Evolutionary conservation across 345 rosid genomes (phyloP), one percentile per base, ranked within the genome.

Genomic region (Iberis pinnata): DNA sequence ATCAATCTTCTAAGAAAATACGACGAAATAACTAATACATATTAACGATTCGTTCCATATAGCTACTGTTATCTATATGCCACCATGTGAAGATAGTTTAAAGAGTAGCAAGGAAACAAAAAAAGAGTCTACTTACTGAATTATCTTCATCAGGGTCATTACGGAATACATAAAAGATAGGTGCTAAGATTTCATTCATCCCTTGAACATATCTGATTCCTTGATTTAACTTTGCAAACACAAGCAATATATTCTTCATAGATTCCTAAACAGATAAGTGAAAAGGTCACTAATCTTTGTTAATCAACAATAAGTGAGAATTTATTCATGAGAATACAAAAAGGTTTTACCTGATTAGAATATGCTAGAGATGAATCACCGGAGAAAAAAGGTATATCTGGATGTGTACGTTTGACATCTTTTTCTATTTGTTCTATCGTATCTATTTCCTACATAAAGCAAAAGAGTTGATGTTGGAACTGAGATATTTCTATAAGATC

Each of bases 191-290:
- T 67, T 92, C 98, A 65, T 92, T 92, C 98, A 92, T 92, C 76
- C 97, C 98, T 80, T 92, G 98, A 61, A 92, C 95, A 74, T 92
- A 92, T 83, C 95, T 78, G 75, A 92, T 83, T 14, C 98, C 97
- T 58, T 90, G 95, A 79, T 92, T 92, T 73, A 92, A 74, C 86
- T 92, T 92, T 8, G 98, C 98, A 73, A 88, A 92, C 51, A 92
- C 75, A 33, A 74, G 76, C 65, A 92, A 70, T 69, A 88, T 83
- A 71, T 72, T 85, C 80, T 55, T 88, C 82, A 92, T 58, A 61
- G 94, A 82, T 39, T 85, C 97, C 98, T 92, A 82, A 51, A 77
- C 57, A 78, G 2, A 16, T 31, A 40, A 42, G 60, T 32, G 44
- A 20, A 62, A 37, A 66, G 20, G 22, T 16, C 37, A 54, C 49